Evolutionary conservation across 768 basidiomycete genomes (phyloP).

Genomic region (Fomitopsis serialis): DNA sequence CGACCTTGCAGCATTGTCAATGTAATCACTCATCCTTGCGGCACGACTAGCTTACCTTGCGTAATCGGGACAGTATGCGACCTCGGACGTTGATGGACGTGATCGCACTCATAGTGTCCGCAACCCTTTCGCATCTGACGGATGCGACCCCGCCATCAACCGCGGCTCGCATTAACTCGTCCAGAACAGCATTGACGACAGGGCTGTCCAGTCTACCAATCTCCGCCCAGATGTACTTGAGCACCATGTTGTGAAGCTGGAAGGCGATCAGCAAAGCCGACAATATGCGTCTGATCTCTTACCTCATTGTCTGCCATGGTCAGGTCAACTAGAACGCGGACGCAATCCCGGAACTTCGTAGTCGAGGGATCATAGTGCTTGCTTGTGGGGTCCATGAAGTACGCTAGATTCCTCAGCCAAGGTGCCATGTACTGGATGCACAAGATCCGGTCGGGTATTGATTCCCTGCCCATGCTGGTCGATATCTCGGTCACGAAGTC

Average conservation of each 20-base stretch:
- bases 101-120: slow-evolving; percentile 66
- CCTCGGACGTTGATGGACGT: slow-evolving; percentile 77
- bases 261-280: neutral
- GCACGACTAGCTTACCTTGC: slow-evolving; percentile 47
- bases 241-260: slow-evolving; percentile 61
- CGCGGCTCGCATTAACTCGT: slow-evolving; percentile 77
- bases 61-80: slow-evolving; percentile 69
- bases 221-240: slow-evolving; percentile 74
- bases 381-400: slow-evolving; percentile 65
- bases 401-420: slow-evolving; percentile 79
- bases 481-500: slow-evolving; percentile 88
- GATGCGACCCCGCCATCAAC: slow-evolving; percentile 81
- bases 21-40: too few species aligned
- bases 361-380: slow-evolving; percentile 68
- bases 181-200: slow-evolving; percentile 67
- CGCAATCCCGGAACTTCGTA: slow-evolving; percentile 71
- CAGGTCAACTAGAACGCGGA: slow-evolving; percentile 73
- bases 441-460: slow-evolving; percentile 51
- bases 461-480: slow-evolving; percentile 50
- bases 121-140: slow-evolving; percentile 67
- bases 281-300: neutral
- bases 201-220: slow-evolving; percentile 62
- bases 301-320: slow-evolving; percentile 74
- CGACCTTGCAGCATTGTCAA: too few species aligned
- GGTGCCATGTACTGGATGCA: slow-evolving; percentile 82